These are phyloP conservation scores for Hypoxylon sp. DNA, from an alignment of 2,329 filamentous ascomycete genomes.

Conservation along the genomic window DNA sequence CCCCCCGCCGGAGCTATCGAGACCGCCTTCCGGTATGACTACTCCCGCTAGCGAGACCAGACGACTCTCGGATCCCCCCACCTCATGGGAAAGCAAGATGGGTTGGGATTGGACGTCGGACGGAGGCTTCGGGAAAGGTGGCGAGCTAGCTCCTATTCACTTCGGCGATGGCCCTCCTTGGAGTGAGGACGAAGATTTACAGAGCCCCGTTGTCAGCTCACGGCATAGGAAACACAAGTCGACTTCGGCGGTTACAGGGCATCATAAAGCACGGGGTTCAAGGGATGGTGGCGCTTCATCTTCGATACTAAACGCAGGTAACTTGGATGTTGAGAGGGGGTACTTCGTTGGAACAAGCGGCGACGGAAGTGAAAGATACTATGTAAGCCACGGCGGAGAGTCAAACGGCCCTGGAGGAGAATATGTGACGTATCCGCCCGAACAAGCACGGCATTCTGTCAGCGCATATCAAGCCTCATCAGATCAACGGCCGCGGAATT, in stretches of 20 bases:
- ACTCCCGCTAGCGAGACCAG: constrained; percentile 86
- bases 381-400: constrained; percentile 77
- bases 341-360: constrained; percentile 76
- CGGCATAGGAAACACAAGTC: constrained; percentile 90
- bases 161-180: constrained; percentile 92
- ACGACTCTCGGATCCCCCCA: constrained; percentile 85
- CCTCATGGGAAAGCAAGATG: constrained; percentile 79
- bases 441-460: constrained; percentile 71
- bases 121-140: constrained; percentile 69
- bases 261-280: constrained; percentile 64
- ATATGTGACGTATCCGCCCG: constrained; percentile 82
- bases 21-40: constrained; percentile 81
- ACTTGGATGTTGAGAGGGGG: constrained; percentile 73
- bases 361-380: constrained; percentile 82
- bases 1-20: constrained; percentile 80
- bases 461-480: constrained; percentile 61
- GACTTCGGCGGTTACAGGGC: constrained; percentile 64
- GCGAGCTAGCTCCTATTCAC: constrained; percentile 84
- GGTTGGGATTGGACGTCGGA: constrained; percentile 71
- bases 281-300: constrained; percentile 57
- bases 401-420: constrained; percentile 84
- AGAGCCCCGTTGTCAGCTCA: constrained; percentile 89
- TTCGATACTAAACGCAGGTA: constrained; percentile 63
- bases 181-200: constrained; percentile 95
- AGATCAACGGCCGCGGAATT: constrained; percentile 63